Conservation (phyloP, 2,329 filamentous ascomycete species). For the Pseudogymnoascus sp. region DNA sequence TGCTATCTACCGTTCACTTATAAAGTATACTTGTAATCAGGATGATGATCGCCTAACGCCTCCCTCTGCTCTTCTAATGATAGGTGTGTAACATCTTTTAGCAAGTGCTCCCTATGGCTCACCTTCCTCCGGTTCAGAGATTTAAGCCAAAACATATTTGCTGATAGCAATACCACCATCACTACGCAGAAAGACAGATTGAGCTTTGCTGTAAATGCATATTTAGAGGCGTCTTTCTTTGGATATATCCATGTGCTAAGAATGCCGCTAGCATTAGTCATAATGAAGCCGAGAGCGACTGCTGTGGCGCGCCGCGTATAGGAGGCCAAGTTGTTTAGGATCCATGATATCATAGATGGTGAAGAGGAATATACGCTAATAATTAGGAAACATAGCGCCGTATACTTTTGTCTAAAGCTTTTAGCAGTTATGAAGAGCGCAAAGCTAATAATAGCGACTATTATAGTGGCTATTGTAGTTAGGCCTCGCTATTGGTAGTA, state of each 20-base stretch:
- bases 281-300: slow-evolving; percentile 1
- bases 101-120: not conserved
- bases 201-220: not conserved
- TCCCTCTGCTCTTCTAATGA: not conserved
- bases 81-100: not conserved
- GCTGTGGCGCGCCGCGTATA: slow-evolving; percentile 5
- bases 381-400: slow-evolving; percentile 32
- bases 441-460: slow-evolving; percentile 33
- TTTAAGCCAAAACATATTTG: not conserved
- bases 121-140: not conserved
- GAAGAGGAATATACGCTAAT: not conserved
- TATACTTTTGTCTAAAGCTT: slow-evolving; percentile 29
- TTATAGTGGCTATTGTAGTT: slow-evolving; percentile 20
- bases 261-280: slow-evolving; percentile 8
- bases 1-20: not conserved
- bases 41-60: not conserved
- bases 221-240: not conserved
- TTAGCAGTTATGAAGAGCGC: slow-evolving; percentile 29
- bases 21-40: slow-evolving; percentile 8
- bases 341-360: slow-evolving; percentile 4
- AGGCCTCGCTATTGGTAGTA: slow-evolving; percentile 24
- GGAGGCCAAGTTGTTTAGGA: not conserved
- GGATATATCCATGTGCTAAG: slow-evolving; percentile 11
- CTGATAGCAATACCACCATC: not conserved
- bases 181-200: not conserved